Evolutionary conservation across 352 stramenopile species (phyloP), one percentile per base, ranked within the genome.

Genomic region (Globisporangium megalacanthum): DNA sequence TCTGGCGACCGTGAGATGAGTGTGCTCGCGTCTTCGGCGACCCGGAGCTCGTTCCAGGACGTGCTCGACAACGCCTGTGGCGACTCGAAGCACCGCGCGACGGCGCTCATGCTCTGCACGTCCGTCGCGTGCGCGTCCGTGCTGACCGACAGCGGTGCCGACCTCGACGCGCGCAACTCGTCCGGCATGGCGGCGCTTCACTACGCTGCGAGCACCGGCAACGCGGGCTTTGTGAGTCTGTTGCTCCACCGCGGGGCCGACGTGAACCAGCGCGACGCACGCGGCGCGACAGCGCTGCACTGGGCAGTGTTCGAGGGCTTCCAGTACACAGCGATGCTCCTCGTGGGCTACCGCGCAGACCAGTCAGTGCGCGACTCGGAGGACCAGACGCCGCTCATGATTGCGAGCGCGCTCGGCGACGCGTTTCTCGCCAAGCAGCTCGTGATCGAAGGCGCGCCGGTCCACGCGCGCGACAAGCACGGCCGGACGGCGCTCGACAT

Each of bases 261-360:
- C 56, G 75, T 88, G n/a, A 87, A 92, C 64, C 69, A 82, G 58
- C 74, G 69, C 2, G 83, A 93, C 47, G 72, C 62, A 35, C 74
- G 83, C 20, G 83, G 83, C 1, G 83, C 83, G 4, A 93, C 83
- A 0, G 71, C 83, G 20, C 61, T 93, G 29, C 83, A 93, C 50
- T 93, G 83, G 83, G 79, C 80, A 8, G 83, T 93, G 8, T 93
- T 91, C 52, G 83, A 93, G 61, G 83, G 83, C 3, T 93, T 89
- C 60, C 83, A 92, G 64, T 93, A 93, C 73, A 89, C 81, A 3
- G 83, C 81, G 10, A 80, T 86, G 62, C 69, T 83, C 47, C 66
- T 86, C 33, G 73, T 86, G 13, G 76, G 73, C 41, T 68, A 77
- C 33, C 58, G 62, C 55, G 73, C 76, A 0, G 63, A 78, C 62